Evolutionary conservation across 495 filamentous ascomycete genomes (phyloP).

Genomic region (Daldinia childiae): DNA sequence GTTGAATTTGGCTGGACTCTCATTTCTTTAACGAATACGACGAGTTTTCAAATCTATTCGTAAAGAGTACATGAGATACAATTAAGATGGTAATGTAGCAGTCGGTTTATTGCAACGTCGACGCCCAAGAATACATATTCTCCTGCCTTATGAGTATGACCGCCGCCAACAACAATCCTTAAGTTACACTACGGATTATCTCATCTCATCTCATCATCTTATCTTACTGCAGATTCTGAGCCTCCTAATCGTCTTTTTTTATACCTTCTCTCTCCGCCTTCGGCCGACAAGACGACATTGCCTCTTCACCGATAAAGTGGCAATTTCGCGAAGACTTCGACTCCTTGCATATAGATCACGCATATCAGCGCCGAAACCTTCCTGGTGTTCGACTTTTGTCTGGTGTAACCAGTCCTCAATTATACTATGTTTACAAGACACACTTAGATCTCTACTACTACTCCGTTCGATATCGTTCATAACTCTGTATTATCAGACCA

Average conservation of each 20-base stretch:
- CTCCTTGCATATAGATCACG: constrained; percentile 41
- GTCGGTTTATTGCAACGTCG: constrained; percentile 31
- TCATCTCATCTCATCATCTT: constrained; percentile 33
- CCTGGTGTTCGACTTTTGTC: constrained; percentile 27
- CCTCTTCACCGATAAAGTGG: constrained; percentile 41
- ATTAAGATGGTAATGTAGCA: constrained; percentile 29
- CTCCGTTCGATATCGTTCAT: constrained; percentile 5
- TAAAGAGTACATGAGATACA: constrained; percentile 1
- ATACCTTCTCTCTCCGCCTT: constrained; percentile 20
- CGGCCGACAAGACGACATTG: constrained; percentile 13
- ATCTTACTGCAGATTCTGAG: constrained; percentile 21
- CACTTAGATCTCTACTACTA: background rate
- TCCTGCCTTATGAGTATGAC: constrained; percentile 12
- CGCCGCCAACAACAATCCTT: background rate
- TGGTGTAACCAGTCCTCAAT: background rate
- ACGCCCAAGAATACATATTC: constrained; percentile 1
- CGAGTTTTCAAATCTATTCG: constrained; percentile 2
- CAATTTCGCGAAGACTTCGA: constrained; percentile 27
- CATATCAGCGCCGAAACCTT: constrained; percentile 40
- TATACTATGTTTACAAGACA: background rate
- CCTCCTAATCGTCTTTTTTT: constrained; percentile 19
- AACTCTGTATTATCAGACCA: background rate
- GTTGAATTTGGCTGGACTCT: constrained; percentile 4
- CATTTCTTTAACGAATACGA: constrained; percentile 10
- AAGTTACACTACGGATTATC: constrained; percentile 20